Evolutionary conservation across 148 eudicot species (phyloP).

Genomic region (Chenopodium formosanum): DNA sequence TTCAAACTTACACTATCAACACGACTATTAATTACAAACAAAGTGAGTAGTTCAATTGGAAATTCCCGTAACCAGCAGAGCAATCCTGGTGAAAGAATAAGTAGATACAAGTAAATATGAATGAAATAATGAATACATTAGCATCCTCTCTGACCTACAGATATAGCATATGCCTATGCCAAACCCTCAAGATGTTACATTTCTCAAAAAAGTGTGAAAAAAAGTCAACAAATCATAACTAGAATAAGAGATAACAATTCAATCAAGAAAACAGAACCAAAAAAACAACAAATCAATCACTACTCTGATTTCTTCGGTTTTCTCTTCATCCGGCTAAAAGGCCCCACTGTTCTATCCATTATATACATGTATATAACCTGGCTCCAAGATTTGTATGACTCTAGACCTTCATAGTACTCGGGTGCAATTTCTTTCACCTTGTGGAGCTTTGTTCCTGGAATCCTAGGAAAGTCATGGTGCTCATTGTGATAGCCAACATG

Average conservation of each 20-base stretch:
- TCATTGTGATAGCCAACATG: constrained; percentile 95
- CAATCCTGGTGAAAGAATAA: constrained; percentile 19
- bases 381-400: constrained; percentile 83
- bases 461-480: constrained; percentile 94
- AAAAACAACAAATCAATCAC: constrained; percentile 2
- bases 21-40: too few species aligned
- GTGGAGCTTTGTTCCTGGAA: constrained; percentile 81
- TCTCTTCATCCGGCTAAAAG: constrained; percentile 88
- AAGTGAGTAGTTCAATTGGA: too few species aligned
- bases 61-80: neutral
- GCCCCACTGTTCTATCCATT: constrained; percentile 68
- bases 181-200: constrained; percentile 27
- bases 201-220: constrained; percentile 5
- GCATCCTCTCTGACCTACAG: constrained; percentile 21
- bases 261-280: constrained; percentile 10
- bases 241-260: neutral
- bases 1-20: neutral
- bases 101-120: constrained; percentile 1
- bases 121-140: constrained; percentile 19
- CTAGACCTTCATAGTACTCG: constrained; percentile 63
- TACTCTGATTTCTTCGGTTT: constrained; percentile 54
- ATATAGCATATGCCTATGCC: constrained; percentile 6
- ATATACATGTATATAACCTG: constrained; percentile 86
- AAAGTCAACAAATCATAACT: neutral
- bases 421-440: constrained; percentile 91